These are phyloP conservation scores for Solanum habrochaites DNA, from an alignment of 257 asterid genomes.

Conservation along the genomic window DNA sequence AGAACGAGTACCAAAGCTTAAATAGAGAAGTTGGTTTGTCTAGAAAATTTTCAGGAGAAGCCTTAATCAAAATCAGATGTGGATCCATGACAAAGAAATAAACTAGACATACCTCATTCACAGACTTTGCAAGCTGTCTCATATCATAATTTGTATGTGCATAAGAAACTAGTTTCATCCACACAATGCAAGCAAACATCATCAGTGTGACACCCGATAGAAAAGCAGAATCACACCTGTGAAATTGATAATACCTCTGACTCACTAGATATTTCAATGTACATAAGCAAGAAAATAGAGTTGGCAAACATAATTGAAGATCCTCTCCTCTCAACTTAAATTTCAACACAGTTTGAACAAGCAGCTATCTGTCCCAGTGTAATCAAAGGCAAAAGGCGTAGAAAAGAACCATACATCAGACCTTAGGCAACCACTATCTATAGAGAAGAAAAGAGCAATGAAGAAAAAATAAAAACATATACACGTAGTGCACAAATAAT, in stretches of 20 bases:
- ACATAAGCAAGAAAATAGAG: not conserved
- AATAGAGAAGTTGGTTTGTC: not conserved
- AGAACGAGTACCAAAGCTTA: not conserved
- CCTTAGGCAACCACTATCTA: not conserved
- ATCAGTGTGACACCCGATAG: constrained; percentile 70
- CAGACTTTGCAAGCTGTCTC: constrained; percentile 64
- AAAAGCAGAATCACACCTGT: constrained; percentile 95
- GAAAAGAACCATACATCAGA: not conserved
- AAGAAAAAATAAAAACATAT: not conserved
- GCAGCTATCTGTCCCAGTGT: not conserved
- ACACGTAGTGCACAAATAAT: not conserved
- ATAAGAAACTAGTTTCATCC: constrained; percentile 92
- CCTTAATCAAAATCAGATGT: not conserved
- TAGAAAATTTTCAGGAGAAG: not conserved
- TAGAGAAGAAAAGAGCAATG: not conserved
- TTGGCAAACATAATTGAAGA: not conserved
- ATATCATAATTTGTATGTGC: constrained; percentile 91
- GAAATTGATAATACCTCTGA: constrained; percentile 8
- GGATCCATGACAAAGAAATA: not conserved
- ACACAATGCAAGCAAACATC: constrained; percentile 71
- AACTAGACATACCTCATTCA: constrained; percentile 49
- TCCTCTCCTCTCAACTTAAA: not conserved
- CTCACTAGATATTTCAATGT: not conserved
- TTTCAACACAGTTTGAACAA: not conserved
- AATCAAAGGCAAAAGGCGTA: not conserved